Evolutionary conservation across 2,329 filamentous ascomycete genomes (phyloP).

Genomic region (Calonectria pauciramosa): DNA sequence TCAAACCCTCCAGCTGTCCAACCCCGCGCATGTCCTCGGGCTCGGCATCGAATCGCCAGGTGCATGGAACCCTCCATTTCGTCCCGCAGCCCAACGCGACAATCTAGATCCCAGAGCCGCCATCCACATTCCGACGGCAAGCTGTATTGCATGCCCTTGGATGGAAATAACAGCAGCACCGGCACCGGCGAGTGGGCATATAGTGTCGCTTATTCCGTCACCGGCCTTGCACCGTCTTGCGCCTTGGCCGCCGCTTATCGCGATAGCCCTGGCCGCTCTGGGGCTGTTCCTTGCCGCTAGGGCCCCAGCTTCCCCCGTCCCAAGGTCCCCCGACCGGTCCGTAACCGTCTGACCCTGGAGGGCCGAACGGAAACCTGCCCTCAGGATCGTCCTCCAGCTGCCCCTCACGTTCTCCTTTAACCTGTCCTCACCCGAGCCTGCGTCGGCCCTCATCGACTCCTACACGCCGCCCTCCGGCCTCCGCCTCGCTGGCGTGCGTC

Average conservation of each 20-base stretch:
- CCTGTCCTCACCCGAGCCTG: neutral
- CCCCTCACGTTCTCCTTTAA: slow-evolving; percentile 15
- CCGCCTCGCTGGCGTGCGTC: slow-evolving; percentile 26
- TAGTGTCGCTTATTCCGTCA: slow-evolving; percentile 8
- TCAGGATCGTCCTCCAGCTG: slow-evolving; percentile 12
- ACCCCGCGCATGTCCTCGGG: neutral
- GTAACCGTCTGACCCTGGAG: slow-evolving; percentile 10
- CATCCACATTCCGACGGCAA: neutral
- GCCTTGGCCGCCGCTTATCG: slow-evolving; percentile 25
- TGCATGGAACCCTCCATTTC: neutral
- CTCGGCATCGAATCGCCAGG: neutral
- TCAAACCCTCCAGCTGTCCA: neutral
- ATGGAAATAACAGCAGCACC: neutral
- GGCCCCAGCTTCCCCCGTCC: slow-evolving; percentile 1
- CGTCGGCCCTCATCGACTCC: neutral
- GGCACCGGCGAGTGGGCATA: slow-evolving; percentile 13
- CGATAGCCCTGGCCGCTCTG: slow-evolving; percentile 17
- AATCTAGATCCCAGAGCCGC: neutral
- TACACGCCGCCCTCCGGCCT: slow-evolving; percentile 5
- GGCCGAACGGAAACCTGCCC: slow-evolving; percentile 17
- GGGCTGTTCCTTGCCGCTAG: neutral
- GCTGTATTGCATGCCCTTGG: neutral
- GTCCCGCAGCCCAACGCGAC: neutral
- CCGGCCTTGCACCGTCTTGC: neutral
- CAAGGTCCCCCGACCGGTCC: slow-evolving; percentile 3